Evolutionary conservation across 768 basidiomycete genomes (phyloP), one percentile per base, ranked within the genome.

Genomic region (Hydnum rufescens): DNA sequence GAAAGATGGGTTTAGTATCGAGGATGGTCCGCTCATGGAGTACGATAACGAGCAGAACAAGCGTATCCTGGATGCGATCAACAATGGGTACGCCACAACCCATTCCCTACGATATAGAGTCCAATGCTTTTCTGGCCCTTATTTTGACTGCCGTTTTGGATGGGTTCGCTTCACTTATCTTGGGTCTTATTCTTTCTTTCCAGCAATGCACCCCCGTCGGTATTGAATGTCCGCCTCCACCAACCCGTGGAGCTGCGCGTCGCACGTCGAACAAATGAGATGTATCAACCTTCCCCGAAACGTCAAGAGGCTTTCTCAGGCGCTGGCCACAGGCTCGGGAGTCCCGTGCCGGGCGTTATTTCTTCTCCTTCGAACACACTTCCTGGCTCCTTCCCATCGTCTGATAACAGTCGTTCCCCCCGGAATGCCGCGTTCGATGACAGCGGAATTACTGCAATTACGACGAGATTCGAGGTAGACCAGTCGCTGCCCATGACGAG

Each of bases 1-100:
- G 93, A 73, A 78, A 36, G 75, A 96, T 55, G 95, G 95, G 0
- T 96, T 95, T 65, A 79, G 79, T 46, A 74, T 97, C 43, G 86
- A 95, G 60, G 86, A 89, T 56, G 87, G 89, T 3, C 78, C 80
- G 29, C 68, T 97, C 52, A 74, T 84, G 74, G 69, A 73, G 22
- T 95, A 95, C 62, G 81, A 84, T 53, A 77, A 90, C 55, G 84
- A 86, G 0, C 70, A 68, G 18, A 78, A 89, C 57, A 70, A 75
- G 39, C 71, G 73, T 51, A 65, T 88, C 6, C 68, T 97, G 4
- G 69, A 70, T 1, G 78, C 85, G 54, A 83, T 96, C 57, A 78
- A 87, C 57, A 65, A 78, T 4, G 89, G 90, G 82, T 86, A 65
- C 32, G 67, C 60, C 16, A n/a, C 23, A 3, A 32, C 29, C 19